Percentiles rank a stretch among this genome's conserved stretches.
These are phyloP conservation scores for Neurospora tetrasperma DNA, from an alignment of 495 filamentous ascomycete species.

Conservation along the genomic window DNA sequence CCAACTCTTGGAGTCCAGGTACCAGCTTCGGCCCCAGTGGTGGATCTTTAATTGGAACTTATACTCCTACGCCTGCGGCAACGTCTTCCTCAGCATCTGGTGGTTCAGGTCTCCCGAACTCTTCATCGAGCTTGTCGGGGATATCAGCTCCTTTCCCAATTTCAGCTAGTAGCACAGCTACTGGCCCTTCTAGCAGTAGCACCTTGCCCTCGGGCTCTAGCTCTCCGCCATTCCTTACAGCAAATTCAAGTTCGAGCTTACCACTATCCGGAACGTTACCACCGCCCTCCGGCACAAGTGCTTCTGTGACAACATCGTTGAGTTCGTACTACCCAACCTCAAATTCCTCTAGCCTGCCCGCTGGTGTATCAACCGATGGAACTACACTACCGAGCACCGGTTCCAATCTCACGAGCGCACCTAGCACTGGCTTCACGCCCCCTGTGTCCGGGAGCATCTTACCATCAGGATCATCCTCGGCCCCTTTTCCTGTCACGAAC, in stretches of 20 bases:
- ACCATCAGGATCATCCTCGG: not conserved
- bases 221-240: conserved; percentile 8
- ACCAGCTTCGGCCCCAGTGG: not conserved
- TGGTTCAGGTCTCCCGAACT: not conserved
- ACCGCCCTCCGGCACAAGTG: not conserved
- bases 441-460: not conserved
- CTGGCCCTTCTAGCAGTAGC: not conserved
- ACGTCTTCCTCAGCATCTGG: not conserved
- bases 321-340: not conserved
- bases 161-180: not conserved
- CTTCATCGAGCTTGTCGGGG: not conserved
- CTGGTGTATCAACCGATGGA: not conserved
- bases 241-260: conserved; percentile 4
- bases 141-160: conserved; percentile 3
- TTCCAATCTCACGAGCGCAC: not conserved
- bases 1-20: not conserved
- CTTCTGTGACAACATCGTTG: not conserved
- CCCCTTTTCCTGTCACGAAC: conserved; percentile 14
- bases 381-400: not conserved
- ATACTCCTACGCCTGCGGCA: not conserved
- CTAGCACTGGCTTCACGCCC: not conserved
- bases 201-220: not conserved
- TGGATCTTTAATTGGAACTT: not conserved
- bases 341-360: not conserved
- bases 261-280: not conserved